Conservation (phyloP, 441 rosid species). For the Bruguiera hainesii region DNA sequence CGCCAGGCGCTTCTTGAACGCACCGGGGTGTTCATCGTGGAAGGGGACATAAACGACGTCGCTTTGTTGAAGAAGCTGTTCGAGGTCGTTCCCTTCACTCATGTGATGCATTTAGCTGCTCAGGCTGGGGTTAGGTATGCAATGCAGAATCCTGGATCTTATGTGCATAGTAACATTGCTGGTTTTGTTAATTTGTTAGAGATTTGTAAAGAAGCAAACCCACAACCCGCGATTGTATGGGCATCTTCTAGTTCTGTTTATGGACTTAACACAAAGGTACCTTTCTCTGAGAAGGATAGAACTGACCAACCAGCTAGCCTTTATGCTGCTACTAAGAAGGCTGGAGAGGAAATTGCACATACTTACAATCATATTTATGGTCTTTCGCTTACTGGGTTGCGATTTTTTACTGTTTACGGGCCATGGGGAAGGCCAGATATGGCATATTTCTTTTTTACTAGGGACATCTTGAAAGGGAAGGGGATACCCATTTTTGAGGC, state of each 20-base stretch:
- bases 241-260: conserved; percentile 97
- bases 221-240: conserved; percentile 96
- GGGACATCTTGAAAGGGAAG: conserved; percentile 81
- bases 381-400: conserved; percentile 82
- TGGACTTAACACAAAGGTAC: conserved; percentile 90
- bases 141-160: conserved; percentile 90
- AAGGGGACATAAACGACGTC: conserved; percentile 88
- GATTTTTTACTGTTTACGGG: conserved; percentile 97
- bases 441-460: conserved; percentile 99
- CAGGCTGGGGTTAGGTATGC: conserved; percentile 99
- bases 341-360: conserved; percentile 98
- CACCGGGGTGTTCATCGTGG: conserved; percentile 70
- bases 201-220: conserved; percentile 77
- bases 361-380: conserved; percentile 96
- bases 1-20: conserved; percentile 80
- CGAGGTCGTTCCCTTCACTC: conserved; percentile 76
- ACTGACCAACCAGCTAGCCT: conserved; percentile 99
- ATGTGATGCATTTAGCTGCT: conserved; percentile 97
- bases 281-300: conserved; percentile 82
- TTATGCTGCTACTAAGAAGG: conserved; percentile 96
- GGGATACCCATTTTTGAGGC: conserved; percentile 74
- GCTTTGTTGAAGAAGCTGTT: conserved; percentile 68
- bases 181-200: conserved; percentile 88
- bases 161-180: conserved; percentile 92
- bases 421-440: conserved; percentile 99